A percentile compares a stretch with the other conserved stretches of the same genome.
Conservation (phyloP, 495 filamentous ascomycete species). For the Podospora pseudopauciseta region DNA sequence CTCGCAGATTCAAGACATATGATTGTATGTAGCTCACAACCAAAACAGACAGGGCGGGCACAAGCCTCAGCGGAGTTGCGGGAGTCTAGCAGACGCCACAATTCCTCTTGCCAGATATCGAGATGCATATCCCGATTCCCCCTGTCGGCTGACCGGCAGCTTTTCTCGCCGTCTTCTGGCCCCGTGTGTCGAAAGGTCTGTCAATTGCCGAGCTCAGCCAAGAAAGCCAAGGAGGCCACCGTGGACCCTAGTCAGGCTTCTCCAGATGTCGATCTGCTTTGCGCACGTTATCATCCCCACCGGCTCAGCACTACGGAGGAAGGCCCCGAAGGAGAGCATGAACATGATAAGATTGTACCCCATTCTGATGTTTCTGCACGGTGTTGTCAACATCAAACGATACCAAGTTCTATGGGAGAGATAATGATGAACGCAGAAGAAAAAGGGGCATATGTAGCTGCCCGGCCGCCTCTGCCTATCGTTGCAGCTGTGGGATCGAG, state of each 20-base stretch:
- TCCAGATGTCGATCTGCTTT: background rate
- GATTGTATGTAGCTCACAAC: background rate
- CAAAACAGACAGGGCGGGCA: background rate
- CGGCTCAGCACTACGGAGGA: background rate
- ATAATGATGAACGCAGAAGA: background rate
- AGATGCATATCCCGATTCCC: slow-evolving; percentile 16
- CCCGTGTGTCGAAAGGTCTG: slow-evolving; percentile 2
- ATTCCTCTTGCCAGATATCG: slow-evolving; percentile 11
- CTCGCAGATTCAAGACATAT: background rate
- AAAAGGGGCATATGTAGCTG: background rate
- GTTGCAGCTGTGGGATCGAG: background rate
- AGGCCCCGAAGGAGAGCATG: slow-evolving; percentile 15
- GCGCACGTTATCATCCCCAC: background rate
- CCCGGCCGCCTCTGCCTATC: background rate
- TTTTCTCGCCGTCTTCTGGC: slow-evolving; percentile 12
- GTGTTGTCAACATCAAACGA: background rate
- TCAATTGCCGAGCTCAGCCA: slow-evolving; percentile 27
- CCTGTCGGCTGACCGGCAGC: slow-evolving; percentile 19
- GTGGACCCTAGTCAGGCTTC: background rate
- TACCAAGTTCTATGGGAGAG: background rate
- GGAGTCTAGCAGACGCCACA: slow-evolving; percentile 18
- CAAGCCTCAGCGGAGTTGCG: slow-evolving; percentile 2
- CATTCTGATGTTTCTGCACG: background rate
- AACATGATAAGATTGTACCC: slow-evolving; percentile 22
- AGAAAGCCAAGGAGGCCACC: slow-evolving; percentile 2